Percentiles rank a stretch among this genome's conserved stretches.
These are phyloP conservation scores for Murraya paniculata DNA, from an alignment of 345 rosid species.

Conservation along the genomic window DNA sequence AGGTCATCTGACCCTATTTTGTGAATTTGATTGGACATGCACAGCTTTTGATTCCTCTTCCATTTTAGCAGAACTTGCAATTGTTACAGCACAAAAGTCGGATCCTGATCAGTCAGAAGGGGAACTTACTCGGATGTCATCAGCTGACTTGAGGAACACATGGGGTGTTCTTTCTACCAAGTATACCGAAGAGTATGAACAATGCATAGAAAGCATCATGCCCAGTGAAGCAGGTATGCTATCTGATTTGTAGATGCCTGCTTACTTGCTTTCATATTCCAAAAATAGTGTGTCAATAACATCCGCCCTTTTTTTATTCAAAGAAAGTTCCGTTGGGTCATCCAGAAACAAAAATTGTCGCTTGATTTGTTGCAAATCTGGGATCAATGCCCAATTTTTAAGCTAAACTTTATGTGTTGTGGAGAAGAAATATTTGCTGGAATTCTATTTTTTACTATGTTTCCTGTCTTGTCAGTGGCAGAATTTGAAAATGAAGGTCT, in stretches of 20 bases:
- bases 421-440: conserved; percentile 8
- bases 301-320: not conserved
- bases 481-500: conserved; percentile 36
- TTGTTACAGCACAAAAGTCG: conserved; percentile 40
- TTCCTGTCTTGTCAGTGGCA: conserved; percentile 19
- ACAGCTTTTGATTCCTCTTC: conserved; percentile 57
- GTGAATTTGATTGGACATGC: conserved; percentile 64
- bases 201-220: conserved; percentile 41
- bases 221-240: conserved; percentile 29
- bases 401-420: not conserved
- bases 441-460: not conserved
- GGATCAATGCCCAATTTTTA: not conserved
- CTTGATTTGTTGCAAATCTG: not conserved
- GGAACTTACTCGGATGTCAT: conserved; percentile 35
- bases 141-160: conserved; percentile 40
- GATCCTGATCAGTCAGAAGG: conserved; percentile 28
- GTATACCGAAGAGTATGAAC: conserved; percentile 48
- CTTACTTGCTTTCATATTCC: not conserved
- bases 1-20: conserved; percentile 37
- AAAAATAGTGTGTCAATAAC: conserved; percentile 8
- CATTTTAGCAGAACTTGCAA: conserved; percentile 59
- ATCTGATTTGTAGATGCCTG: conserved; percentile 6
- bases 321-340: not conserved
- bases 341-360: not conserved
- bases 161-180: conserved; percentile 46